phyloP scores from a whole-genome alignment of 2,329 filamentous ascomycete genomes.

The Ophiocordyceps camponoti-saundersi region DNA sequence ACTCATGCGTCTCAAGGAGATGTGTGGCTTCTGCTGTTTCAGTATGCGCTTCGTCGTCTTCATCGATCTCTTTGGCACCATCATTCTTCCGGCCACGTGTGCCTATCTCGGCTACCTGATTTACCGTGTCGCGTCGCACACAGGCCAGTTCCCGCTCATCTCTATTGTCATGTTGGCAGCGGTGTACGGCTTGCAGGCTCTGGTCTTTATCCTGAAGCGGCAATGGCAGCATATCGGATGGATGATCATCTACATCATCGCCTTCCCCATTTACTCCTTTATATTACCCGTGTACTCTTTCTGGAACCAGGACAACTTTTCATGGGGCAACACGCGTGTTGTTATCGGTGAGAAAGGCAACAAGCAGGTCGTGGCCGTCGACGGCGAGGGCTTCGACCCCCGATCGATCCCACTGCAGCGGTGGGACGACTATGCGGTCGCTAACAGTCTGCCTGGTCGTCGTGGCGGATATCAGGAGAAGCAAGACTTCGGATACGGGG shows the following conservation, averaged over 20 bases:
- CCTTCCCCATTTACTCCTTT: slow-evolving; percentile 82
- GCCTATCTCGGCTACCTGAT: slow-evolving; percentile 91
- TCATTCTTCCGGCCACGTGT: slow-evolving; percentile 81
- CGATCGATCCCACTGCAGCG: slow-evolving; percentile 87
- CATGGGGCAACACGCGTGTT: slow-evolving; percentile 96
- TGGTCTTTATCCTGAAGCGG: slow-evolving; percentile 90
- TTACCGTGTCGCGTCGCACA: slow-evolving; percentile 69
- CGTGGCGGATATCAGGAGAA: slow-evolving; percentile 59
- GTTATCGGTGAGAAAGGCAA: slow-evolving; percentile 87
- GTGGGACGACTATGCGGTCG: slow-evolving; percentile 90
- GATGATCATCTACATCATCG: slow-evolving; percentile 92
- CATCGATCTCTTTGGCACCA: slow-evolving; percentile 76
- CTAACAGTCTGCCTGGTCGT: slow-evolving; percentile 80
- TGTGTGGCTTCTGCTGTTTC: slow-evolving; percentile 99
- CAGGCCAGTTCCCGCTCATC: slow-evolving; percentile 44
- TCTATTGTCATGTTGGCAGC: slow-evolving; percentile 81
- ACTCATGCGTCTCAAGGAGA: slow-evolving; percentile 78
- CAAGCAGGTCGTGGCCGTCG: slow-evolving; percentile 85
- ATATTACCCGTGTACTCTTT: slow-evolving; percentile 85
- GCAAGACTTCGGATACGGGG: slow-evolving; percentile 45
- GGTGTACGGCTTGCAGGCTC: slow-evolving; percentile 92
- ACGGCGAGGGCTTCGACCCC: slow-evolving; percentile 97
- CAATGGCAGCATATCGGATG: slow-evolving; percentile 99
- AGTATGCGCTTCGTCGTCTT: slow-evolving; percentile 98
- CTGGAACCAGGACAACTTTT: slow-evolving; percentile 99